phyloP scores from a whole-genome alignment of 148 eudicot species.

The Cornus kousa region DNA sequence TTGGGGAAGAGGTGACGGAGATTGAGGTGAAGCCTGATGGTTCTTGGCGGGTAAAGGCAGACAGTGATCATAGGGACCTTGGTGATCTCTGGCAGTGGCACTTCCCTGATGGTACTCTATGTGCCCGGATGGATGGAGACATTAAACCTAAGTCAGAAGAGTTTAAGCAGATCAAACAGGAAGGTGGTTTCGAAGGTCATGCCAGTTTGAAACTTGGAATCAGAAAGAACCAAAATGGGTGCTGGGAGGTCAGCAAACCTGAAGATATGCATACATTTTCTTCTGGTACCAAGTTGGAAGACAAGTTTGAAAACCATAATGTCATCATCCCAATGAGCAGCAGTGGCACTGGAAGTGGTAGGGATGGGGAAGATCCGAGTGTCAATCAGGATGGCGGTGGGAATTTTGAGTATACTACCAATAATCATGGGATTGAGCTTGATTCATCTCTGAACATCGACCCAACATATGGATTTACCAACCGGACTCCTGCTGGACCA shows the following conservation, averaged over 20 bases:
- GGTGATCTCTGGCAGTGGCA: slow-evolving; percentile 65
- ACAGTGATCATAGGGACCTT: slow-evolving; percentile 49
- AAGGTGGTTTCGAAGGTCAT: slow-evolving; percentile 32
- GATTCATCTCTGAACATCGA: slow-evolving; percentile 54
- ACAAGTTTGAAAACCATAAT: slow-evolving; percentile 30
- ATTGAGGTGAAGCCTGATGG: slow-evolving; percentile 97
- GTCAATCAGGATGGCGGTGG: slow-evolving; percentile 55
- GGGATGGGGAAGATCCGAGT: slow-evolving; percentile 59
- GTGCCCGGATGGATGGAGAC: slow-evolving; percentile 36
- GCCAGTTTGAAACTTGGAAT: slow-evolving; percentile 59
- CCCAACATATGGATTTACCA: slow-evolving; percentile 30
- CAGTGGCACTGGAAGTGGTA: slow-evolving; percentile 62
- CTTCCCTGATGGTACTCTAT: slow-evolving; percentile 56
- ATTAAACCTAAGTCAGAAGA: slow-evolving; percentile 41
- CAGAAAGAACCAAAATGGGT: slow-evolving; percentile 56
- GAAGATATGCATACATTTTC: slow-evolving; percentile 38
- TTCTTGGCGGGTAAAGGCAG: slow-evolving; percentile 93
- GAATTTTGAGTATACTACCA: slow-evolving; percentile 42
- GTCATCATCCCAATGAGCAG: slow-evolving; percentile 60
- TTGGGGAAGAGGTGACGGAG: slow-evolving; percentile 85
- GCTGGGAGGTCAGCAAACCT: slow-evolving; percentile 67
- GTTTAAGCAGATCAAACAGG: slow-evolving; percentile 46
- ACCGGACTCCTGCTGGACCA: slow-evolving; percentile 33
- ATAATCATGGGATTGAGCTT: slow-evolving; percentile 41
- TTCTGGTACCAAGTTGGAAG: slow-evolving; percentile 37